Conservation (phyloP, 169 alveolate species). For the Eimeria sp. region DNA sequence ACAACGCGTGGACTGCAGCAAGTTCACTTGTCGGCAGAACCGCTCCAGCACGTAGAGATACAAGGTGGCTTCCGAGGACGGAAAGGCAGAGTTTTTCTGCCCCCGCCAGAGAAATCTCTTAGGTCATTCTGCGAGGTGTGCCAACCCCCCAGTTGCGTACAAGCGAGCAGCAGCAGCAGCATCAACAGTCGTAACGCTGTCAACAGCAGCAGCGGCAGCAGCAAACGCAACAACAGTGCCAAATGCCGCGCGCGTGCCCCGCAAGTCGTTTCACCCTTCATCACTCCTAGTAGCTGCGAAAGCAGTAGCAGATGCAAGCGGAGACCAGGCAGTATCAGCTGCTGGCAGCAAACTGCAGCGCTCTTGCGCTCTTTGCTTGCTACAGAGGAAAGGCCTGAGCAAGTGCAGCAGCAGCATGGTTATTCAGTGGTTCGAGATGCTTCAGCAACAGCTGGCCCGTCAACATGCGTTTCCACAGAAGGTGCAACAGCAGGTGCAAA, state of each 20-base stretch:
- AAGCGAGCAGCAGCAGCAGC: neutral
- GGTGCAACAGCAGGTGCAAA: neutral
- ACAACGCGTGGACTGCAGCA: neutral
- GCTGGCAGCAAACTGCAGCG: conserved; percentile 52
- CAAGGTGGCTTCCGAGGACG: neutral
- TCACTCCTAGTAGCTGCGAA: neutral
- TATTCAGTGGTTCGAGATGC: neutral
- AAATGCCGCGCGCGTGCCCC: neutral
- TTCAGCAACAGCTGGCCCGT: neutral
- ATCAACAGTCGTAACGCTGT: neutral
- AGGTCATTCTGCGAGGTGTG: neutral
- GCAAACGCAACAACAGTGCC: neutral
- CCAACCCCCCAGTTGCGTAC: neutral
- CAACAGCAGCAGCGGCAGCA: neutral
- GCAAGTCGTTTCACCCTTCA: neutral
- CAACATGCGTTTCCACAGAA: neutral
- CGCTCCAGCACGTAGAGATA: neutral
- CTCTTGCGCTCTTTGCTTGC: conserved; percentile 33
- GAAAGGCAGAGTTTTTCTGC: neutral
- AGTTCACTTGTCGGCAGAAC: neutral
- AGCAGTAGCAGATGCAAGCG: conserved; percentile 20
- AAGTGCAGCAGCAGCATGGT: neutral
- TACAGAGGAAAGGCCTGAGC: neutral
- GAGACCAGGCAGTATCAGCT: conserved; percentile 54
- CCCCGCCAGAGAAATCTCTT: neutral